These are phyloP conservation scores for Entomortierella parvispora DNA, from an alignment of 192 early-diverging fungal species.

Conservation along the genomic window DNA sequence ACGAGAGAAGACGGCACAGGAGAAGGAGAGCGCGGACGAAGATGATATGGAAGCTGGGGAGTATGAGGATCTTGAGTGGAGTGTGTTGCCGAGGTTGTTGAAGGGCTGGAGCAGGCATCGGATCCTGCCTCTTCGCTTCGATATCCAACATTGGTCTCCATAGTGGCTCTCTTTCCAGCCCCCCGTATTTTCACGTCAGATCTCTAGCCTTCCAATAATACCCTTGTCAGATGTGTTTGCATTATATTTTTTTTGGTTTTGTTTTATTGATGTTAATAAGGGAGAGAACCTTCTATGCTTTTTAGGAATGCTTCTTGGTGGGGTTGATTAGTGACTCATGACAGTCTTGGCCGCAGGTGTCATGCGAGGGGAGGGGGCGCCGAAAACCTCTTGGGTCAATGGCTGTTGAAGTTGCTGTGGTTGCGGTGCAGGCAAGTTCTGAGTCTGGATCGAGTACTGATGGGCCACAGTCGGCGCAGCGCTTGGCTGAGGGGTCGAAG, in stretches of 20 bases:
- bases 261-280: too few relatives aligned
- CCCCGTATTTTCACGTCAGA: too few relatives aligned
- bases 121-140: neutral
- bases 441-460: constrained; percentile 23
- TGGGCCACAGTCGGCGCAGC: neutral
- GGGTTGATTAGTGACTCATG: neutral
- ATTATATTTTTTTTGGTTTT: too few relatives aligned
- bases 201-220: too few relatives aligned
- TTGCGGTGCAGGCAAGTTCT: constrained; percentile 26
- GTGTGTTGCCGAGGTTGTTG: neutral
- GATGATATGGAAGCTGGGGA: neutral
- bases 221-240: too few relatives aligned
- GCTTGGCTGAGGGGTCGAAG: neutral
- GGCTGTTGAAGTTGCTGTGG: constrained; percentile 19
- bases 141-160: neutral
- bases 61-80: neutral
- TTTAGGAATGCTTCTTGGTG: too few relatives aligned
- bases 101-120: neutral
- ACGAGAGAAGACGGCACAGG: too few relatives aligned
- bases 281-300: too few relatives aligned
- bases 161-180: too few relatives aligned
- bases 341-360: constrained; percentile 5
- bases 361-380: constrained; percentile 39
- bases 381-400: constrained; percentile 24
- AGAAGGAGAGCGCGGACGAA: too few relatives aligned